These are phyloP conservation scores for Eragrostis curvula DNA, from an alignment of 176 grass and related monocot species.

Conservation along the genomic window DNA sequence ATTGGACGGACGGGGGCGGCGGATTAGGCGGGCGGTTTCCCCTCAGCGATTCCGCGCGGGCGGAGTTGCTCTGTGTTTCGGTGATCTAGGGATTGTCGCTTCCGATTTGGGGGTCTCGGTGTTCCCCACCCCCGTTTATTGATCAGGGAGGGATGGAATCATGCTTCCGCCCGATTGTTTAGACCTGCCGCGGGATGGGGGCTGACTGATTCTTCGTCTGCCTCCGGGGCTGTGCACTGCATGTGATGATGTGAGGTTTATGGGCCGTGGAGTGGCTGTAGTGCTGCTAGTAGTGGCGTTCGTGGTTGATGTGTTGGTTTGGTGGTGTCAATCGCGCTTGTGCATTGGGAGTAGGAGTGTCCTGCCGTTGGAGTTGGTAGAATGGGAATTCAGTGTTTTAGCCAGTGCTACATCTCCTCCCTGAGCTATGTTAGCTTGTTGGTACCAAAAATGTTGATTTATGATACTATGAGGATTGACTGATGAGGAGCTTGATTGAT, in stretches of 20 bases:
- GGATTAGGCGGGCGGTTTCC: not conserved
- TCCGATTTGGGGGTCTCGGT: not conserved
- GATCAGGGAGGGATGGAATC: not conserved
- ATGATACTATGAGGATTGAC: not conserved
- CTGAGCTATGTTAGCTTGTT: not conserved
- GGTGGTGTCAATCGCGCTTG: not conserved
- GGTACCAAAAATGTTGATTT: not conserved
- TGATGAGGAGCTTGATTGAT: not conserved
- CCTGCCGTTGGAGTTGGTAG: not conserved
- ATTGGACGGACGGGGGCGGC: slow-evolving; percentile 24
- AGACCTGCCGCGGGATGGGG: not conserved
- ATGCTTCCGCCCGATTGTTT: not conserved
- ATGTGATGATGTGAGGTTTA: not conserved
- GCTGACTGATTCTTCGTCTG: not conserved
- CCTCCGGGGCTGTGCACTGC: not conserved
- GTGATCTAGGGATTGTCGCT: slow-evolving; percentile 44
- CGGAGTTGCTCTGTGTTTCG: not conserved
- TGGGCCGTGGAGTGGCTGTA: not conserved
- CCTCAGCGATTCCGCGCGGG: not conserved
- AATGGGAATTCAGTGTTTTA: not conserved
- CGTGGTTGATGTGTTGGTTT: not conserved
- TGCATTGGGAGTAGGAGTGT: not conserved
- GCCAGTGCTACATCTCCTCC: not conserved
- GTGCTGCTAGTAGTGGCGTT: not conserved
- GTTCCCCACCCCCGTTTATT: too few species aligned